These are phyloP conservation scores for Dryadomyces quercivorus DNA, from an alignment of 2,329 filamentous ascomycete species.

Conservation along the genomic window DNA sequence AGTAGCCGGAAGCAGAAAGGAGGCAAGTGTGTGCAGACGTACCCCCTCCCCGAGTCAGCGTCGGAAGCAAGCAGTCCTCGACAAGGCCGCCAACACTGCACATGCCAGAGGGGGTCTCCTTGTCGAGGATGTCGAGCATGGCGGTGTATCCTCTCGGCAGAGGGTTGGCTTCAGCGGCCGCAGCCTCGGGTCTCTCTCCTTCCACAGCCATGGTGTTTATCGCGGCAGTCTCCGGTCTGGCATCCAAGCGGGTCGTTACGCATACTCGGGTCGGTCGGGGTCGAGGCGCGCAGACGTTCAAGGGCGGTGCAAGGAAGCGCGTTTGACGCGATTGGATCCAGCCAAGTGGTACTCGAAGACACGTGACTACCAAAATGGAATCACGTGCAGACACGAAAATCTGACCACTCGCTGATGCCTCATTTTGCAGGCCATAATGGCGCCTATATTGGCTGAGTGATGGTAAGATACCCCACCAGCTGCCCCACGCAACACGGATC, in stretches of 20 bases:
- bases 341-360: neutral
- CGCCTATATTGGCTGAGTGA: neutral
- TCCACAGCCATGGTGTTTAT: neutral
- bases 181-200: neutral
- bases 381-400: neutral
- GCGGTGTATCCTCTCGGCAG: too few relatives aligned
- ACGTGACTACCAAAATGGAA: neutral
- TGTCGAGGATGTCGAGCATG: neutral
- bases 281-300: neutral
- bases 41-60: slow-evolving; percentile 7
- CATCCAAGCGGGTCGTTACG: too few relatives aligned
- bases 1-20: neutral
- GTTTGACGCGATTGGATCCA: neutral
- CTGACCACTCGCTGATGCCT: neutral
- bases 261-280: too few relatives aligned
- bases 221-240: neutral
- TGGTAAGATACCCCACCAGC: slow-evolving; percentile 7
- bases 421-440: neutral
- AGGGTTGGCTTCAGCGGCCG: neutral
- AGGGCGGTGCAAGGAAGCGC: neutral
- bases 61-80: slow-evolving; percentile 47
- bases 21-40: neutral
- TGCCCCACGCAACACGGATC: slow-evolving; percentile 3
- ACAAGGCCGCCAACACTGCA: slow-evolving; percentile 41
- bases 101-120: neutral